Evolutionary conservation across 176 grass and related monocot species (phyloP).

Genomic region (Carex myosuroides): DNA sequence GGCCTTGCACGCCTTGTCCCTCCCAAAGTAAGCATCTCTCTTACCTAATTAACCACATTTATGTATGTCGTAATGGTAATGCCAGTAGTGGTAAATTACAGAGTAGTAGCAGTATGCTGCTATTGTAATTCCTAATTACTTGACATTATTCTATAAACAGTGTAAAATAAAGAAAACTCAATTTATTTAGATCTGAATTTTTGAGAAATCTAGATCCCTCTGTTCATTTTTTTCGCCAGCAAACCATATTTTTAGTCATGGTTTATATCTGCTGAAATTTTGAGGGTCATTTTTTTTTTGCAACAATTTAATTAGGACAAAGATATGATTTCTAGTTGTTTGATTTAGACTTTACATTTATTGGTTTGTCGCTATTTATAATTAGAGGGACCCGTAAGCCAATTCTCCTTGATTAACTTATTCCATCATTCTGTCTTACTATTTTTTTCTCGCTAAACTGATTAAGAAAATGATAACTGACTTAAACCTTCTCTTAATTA

Average conservation of each 20-base stretch:
- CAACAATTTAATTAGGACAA: neutral
- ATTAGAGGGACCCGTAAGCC: neutral
- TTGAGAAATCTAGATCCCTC: neutral
- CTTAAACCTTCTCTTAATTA: neutral
- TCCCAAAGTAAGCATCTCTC: conserved; percentile 24
- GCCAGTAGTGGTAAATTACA: neutral
- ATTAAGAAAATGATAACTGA: neutral
- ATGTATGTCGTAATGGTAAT: neutral
- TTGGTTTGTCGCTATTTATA: neutral
- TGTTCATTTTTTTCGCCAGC: neutral
- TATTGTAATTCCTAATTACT: neutral
- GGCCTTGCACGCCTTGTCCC: conserved; percentile 83
- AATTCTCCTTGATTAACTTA: neutral
- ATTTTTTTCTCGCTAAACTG: neutral
- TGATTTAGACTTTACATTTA: neutral
- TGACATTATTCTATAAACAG: neutral
- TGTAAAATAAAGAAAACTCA: neutral
- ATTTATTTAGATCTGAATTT: neutral
- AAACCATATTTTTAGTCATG: neutral
- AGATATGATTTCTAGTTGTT: neutral
- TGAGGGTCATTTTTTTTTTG: neutral
- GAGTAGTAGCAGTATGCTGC: neutral
- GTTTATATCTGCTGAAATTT: neutral
- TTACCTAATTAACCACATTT: neutral
- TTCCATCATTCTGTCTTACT: neutral